Conservation (phyloP, 495 filamentous ascomycete species). For the Cudoniella acicularis region DNA sequence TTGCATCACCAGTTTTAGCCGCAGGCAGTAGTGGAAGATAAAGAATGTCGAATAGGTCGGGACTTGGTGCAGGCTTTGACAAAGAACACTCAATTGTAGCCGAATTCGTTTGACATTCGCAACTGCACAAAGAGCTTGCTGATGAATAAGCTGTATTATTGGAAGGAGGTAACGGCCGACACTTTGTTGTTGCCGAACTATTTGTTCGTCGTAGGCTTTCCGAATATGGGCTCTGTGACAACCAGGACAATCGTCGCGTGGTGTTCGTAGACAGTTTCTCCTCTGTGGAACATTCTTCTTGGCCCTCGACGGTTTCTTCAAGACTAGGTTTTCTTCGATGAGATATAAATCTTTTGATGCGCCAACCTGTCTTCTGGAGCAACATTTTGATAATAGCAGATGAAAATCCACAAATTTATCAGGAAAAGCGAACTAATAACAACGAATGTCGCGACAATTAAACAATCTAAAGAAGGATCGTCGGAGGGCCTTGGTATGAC, state of each 20-base stretch:
- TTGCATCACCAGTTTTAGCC: conserved; percentile 6
- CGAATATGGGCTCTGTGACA: conserved; percentile 3
- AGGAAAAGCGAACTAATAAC: neutral
- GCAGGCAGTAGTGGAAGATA: conserved; percentile 12
- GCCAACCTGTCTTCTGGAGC: conserved; percentile 15
- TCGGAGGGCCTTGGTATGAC: conserved; percentile 5
- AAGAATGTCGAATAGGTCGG: conserved; percentile 6
- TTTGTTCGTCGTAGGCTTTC: conserved; percentile 13
- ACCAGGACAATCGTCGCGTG: conserved; percentile 12
- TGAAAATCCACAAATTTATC: neutral
- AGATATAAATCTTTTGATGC: conserved; percentile 19
- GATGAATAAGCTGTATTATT: conserved; percentile 40
- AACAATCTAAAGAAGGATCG: neutral
- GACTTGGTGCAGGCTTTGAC: neutral
- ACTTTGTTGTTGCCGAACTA: conserved; percentile 5
- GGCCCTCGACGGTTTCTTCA: neutral
- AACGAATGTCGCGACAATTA: neutral
- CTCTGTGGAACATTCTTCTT: neutral
- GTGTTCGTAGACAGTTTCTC: neutral
- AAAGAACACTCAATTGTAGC: conserved; percentile 16
- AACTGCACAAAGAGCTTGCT: conserved; percentile 44
- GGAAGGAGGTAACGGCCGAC: neutral
- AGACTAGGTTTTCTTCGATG: conserved; percentile 9
- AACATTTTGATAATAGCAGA: conserved; percentile 10
- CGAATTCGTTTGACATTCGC: conserved; percentile 31